These are phyloP conservation scores for Spergularia azorica DNA, from an alignment of 179 eudicot species.

Conservation along the genomic window DNA sequence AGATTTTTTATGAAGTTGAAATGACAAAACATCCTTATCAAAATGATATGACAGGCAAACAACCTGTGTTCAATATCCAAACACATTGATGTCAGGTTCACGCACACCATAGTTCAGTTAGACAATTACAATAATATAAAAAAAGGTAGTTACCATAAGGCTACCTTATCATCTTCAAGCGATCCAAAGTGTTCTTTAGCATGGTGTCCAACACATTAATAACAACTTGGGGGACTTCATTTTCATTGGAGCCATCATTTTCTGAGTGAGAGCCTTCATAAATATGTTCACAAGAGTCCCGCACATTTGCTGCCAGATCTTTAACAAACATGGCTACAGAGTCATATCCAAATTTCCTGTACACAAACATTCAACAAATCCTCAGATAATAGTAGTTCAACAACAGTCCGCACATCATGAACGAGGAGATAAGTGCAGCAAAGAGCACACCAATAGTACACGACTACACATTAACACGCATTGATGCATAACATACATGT, in stretches of 20 bases:
- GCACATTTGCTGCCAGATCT: slow-evolving; percentile 36
- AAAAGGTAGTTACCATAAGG: slow-evolving; percentile 10
- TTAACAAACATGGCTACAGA: slow-evolving; percentile 34
- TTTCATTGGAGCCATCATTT: slow-evolving; percentile 31
- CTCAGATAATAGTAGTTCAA: not conserved
- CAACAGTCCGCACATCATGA: not conserved
- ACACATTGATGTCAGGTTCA: not conserved
- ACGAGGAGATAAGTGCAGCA: not conserved
- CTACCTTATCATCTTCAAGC: slow-evolving; percentile 57
- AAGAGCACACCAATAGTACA: slow-evolving; percentile 3
- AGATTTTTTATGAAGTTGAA: not conserved
- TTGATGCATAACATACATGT: not conserved
- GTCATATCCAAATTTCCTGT: slow-evolving; percentile 38
- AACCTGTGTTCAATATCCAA: not conserved
- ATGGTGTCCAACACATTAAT: slow-evolving; percentile 61
- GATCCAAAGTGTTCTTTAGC: slow-evolving; percentile 63
- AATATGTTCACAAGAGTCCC: slow-evolving; percentile 36
- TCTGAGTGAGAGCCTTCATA: slow-evolving; percentile 26
- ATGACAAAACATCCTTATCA: not conserved
- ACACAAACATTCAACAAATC: slow-evolving; percentile 12
- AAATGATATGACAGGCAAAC: not conserved
- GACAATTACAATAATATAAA: not conserved
- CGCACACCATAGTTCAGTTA: not conserved
- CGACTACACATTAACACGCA: not conserved
- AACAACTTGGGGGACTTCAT: slow-evolving; percentile 44